A percentile compares a stretch with the other conserved stretches of the same genome.
phyloP scores from a whole-genome alignment of 306 rosid genomes.

The Geum urbanum region DNA sequence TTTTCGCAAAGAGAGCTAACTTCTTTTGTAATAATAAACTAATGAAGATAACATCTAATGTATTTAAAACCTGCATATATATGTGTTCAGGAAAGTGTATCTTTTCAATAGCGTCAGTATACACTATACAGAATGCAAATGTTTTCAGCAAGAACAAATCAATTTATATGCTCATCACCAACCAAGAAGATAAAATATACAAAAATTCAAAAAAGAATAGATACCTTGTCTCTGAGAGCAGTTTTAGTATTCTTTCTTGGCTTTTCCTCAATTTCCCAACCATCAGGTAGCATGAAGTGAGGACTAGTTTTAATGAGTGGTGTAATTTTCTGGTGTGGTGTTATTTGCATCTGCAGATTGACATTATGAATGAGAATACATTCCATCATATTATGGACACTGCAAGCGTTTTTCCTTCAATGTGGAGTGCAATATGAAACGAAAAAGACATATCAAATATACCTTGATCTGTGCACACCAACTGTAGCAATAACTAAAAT shows the following conservation, averaged over 20 bases:
- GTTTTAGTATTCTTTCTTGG: constrained; percentile 15
- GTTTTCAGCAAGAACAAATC: not conserved
- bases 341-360: constrained; percentile 28
- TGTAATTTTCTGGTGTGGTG: not conserved
- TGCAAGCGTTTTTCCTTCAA: constrained; percentile 1
- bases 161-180: constrained; percentile 6
- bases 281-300: constrained; percentile 32
- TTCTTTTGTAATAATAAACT: not conserved
- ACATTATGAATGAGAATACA: constrained; percentile 10
- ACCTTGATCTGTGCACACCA: not conserved
- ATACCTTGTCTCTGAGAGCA: constrained; percentile 30
- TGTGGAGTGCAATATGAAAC: not conserved
- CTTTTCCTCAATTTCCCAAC: constrained; percentile 35
- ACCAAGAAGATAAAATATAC: not conserved
- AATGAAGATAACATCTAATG: not conserved
- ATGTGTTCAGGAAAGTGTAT: not conserved
- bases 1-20: not conserved
- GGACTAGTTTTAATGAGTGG: not conserved
- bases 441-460: not conserved
- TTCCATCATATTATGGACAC: not conserved
- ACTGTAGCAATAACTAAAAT: not conserved
- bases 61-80: not conserved
- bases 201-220: not conserved
- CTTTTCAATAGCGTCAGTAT: not conserved
- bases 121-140: not conserved